These are phyloP conservation scores for Lasiodiplodia sp. DNA, from an alignment of 2,329 filamentous ascomycete genomes.

Conservation along the genomic window DNA sequence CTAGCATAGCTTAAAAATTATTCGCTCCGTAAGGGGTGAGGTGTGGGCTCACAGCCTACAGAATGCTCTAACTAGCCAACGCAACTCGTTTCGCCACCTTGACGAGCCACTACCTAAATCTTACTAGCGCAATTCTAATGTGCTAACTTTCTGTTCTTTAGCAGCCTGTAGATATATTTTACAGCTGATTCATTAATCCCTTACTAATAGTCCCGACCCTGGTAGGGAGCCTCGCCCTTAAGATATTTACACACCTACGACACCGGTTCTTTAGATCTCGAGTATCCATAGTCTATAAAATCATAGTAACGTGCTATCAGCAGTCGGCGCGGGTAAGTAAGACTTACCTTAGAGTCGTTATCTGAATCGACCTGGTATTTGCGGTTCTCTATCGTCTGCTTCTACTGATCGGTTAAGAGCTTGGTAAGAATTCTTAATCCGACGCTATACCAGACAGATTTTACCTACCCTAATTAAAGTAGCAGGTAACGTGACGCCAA, in stretches of 20 bases:
- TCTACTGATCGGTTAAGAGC: background rate
- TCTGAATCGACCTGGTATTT: background rate
- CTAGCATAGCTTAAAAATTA: background rate
- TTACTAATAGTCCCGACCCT: background rate
- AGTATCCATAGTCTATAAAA: background rate
- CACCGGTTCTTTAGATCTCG: background rate
- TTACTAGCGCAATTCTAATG: background rate
- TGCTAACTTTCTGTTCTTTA: background rate
- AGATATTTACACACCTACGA: background rate
- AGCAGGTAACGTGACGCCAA: conserved; percentile 2
- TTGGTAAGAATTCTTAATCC: background rate
- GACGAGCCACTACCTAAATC: background rate
- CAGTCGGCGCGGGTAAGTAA: background rate
- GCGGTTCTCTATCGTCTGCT: background rate
- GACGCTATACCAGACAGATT: background rate
- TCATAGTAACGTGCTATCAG: background rate
- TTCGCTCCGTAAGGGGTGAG: background rate
- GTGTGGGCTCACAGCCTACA: background rate
- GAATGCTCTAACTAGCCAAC: background rate
- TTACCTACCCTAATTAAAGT: background rate
- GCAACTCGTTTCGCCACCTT: background rate
- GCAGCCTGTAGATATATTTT: background rate
- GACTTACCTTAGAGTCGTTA: background rate
- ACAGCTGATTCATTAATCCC: background rate
- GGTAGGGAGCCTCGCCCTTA: background rate